Base-by-base conservation (phyloP, 2,329 filamentous ascomycete genomes). In the Aspergillus jensenii region DNA sequence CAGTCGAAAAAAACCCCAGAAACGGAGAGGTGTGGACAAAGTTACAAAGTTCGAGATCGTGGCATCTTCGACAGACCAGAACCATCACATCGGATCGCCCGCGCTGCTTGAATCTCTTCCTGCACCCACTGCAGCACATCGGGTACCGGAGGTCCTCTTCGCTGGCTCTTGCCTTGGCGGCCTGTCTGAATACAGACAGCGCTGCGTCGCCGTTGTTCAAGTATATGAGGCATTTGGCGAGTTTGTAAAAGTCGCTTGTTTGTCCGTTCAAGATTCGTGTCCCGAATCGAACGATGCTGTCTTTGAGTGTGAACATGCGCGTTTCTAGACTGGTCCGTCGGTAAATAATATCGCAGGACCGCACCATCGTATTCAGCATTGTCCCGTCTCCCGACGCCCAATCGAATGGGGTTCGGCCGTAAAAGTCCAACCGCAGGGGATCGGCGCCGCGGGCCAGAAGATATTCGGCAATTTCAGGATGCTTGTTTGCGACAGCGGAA, bases 121-220 rank as follows among this genome's bases (percentile, higher is more conserved):
- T 41, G n/a, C 51, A 53, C 19, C 43, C 41, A 17, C 33, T 44
- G 33, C 51, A 53, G 51, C 27, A 21, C 51, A 53, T 53, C 7
- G 51, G 41, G 19, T 53, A 53, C 8, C 51, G 51, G 1, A 53
- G 43, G n/a, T 53, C 51, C 4, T 53, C 51, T 25, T 53, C 51
- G 5, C 33, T 45, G 2, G 14, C 41, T 5, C 43, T 11, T 14
- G 27, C 15, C 33, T 27, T 46, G 41, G 51, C 51, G 5, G 51
- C 51, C 9, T 46, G 51, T 3, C 41, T 15, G 21, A 46, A 53
- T 14, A 39, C 51, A 2, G 27, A 14, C 2, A 35, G 41, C 14
- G 51, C 51, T 27, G 51, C 51, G 15, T 53, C 51, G 2, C 41
- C 51, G 21, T 53, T 25, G 7, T 21, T 19, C 2, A 53, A 15